These are phyloP conservation scores for Flagelloscypha sp. DNA, from an alignment of 768 basidiomycete species.

Conservation along the genomic window DNA sequence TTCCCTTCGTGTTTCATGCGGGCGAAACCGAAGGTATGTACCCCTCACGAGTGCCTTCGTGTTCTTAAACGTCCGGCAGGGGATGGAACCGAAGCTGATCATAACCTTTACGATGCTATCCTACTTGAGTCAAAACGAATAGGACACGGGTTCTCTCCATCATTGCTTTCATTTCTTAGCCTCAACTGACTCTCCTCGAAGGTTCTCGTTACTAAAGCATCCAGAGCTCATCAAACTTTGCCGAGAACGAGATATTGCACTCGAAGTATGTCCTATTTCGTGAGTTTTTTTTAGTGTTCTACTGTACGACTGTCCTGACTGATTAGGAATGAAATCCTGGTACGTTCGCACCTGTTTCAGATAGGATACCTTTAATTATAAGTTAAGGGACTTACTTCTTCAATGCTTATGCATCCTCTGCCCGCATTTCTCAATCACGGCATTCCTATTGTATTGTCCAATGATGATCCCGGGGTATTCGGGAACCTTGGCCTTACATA, in stretches of 20 bases:
- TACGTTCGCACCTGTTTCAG: slow-evolving; percentile 17
- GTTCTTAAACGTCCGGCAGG: too few species aligned
- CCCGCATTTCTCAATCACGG: slow-evolving; percentile 64
- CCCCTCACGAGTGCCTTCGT: too few species aligned
- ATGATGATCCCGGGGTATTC: slow-evolving; percentile 72
- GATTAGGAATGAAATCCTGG: slow-evolving; percentile 64
- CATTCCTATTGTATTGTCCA: slow-evolving; percentile 60
- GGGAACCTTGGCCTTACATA: slow-evolving; percentile 72
- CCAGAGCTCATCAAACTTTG: slow-evolving; percentile 65
- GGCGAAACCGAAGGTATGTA: too few species aligned
- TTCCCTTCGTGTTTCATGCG: slow-evolving; percentile 75
- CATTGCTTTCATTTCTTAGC: not conserved
- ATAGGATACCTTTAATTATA: slow-evolving; percentile 2
- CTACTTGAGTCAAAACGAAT: slow-evolving; percentile 72
- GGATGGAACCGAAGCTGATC: slow-evolving; percentile 62
- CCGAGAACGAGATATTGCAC: slow-evolving; percentile 49
- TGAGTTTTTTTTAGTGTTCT: slow-evolving; percentile 26
- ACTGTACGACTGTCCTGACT: not conserved
- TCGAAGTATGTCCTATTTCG: slow-evolving; percentile 82
- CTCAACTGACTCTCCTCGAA: slow-evolving; percentile 17
- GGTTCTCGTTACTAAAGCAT: slow-evolving; percentile 72
- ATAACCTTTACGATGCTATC: slow-evolving; percentile 73
- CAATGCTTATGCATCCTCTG: slow-evolving; percentile 74
- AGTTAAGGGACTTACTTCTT: slow-evolving; percentile 58
- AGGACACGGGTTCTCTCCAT: slow-evolving; percentile 56